Conservation (phyloP, 2,329 filamentous ascomycete species). For the Sclerotinia borealis region DNA sequence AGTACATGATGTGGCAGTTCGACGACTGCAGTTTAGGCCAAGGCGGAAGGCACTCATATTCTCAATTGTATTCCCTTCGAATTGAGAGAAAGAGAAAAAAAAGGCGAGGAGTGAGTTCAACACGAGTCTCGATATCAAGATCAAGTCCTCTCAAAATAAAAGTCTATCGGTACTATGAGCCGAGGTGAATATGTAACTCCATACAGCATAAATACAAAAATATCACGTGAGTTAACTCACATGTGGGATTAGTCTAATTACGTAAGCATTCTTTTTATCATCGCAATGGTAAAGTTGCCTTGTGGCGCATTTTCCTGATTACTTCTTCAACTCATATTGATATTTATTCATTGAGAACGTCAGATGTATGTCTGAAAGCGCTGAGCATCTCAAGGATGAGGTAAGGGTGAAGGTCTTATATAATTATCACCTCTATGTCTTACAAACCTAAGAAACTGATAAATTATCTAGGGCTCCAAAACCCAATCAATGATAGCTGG, state of each 20-base stretch:
- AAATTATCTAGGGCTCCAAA: constrained; percentile 50
- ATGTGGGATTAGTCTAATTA: background rate
- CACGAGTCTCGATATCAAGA: background rate
- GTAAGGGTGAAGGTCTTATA: constrained; percentile 12
- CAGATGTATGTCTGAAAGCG: constrained; percentile 21
- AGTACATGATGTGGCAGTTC: background rate
- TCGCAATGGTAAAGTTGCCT: background rate
- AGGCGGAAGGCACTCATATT: background rate
- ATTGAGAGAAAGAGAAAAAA: no score
- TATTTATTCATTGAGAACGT: constrained; percentile 1
- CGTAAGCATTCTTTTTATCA: background rate
- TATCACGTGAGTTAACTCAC: background rate
- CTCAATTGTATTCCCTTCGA: background rate
- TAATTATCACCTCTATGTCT: background rate
- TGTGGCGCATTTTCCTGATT: background rate
- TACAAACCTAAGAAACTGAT: background rate
- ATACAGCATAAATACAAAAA: background rate
- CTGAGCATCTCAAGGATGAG: constrained; percentile 35
- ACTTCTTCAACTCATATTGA: background rate
- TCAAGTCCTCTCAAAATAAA: background rate
- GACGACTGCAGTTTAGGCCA: background rate
- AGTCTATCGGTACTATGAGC: background rate
- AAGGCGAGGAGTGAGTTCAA: background rate
- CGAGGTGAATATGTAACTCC: background rate
- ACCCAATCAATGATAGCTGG: constrained; percentile 60